Percentiles rank a stretch among this genome's conserved stretches.
phyloP scores from a whole-genome alignment of 306 rosid species.

The Luffa acutangula region DNA sequence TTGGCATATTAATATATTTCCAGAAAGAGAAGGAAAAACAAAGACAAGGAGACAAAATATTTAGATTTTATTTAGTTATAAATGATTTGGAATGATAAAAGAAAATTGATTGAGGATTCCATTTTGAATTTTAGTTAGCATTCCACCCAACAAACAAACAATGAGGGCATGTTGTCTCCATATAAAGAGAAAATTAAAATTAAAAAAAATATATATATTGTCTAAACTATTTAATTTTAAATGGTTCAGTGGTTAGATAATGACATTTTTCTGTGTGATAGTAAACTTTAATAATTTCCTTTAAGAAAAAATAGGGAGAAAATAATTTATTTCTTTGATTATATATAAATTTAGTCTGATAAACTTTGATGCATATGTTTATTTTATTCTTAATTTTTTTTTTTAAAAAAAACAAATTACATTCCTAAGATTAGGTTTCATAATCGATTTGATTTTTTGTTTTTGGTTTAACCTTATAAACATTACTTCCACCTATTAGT shows the following conservation, averaged over 20 bases:
- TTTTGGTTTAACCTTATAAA: too few species aligned
- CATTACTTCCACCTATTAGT: too few species aligned
- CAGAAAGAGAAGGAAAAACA: neutral
- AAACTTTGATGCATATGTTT: too few species aligned
- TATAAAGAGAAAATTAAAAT: neutral
- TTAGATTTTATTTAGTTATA: neutral
- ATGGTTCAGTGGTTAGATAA: neutral
- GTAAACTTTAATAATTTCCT: neutral
- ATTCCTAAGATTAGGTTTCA: too few species aligned
- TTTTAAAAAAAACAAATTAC: too few species aligned
- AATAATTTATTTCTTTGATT: too few species aligned
- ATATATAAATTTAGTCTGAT: too few species aligned
- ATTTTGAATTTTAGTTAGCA: conserved; percentile 3
- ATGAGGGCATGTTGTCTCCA: conserved; percentile 9
- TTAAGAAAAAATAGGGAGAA: neutral
- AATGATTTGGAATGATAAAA: conserved; percentile 1
- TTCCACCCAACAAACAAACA: conserved; percentile 10
- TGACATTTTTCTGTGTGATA: neutral
- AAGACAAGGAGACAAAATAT: neutral
- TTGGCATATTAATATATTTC: neutral
- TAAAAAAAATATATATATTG: too few species aligned
- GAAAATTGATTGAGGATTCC: conserved; percentile 6
- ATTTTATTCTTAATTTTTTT: too few species aligned
- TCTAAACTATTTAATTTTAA: neutral
- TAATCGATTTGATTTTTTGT: too few species aligned